These are phyloP conservation scores for Pseudisothecium myosuroides DNA, from an alignment of 225 moss, liverwort and hornwort species.

Conservation along the genomic window DNA sequence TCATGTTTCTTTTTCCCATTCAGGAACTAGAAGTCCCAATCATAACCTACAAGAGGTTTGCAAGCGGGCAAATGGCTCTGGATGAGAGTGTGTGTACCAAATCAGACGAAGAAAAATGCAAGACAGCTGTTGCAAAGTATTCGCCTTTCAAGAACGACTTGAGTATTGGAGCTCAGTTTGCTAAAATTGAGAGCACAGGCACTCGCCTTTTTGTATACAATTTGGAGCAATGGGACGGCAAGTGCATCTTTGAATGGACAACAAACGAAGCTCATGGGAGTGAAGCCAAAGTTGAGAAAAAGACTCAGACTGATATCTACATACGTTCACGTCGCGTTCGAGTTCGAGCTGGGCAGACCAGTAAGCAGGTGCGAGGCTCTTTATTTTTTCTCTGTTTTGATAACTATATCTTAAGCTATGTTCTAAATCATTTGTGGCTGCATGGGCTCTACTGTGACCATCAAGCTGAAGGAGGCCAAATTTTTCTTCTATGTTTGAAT, in stretches of 20 bases:
- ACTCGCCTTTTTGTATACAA: conserved; percentile 70
- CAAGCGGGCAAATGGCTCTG: conserved; percentile 48
- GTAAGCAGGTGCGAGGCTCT: conserved; percentile 17
- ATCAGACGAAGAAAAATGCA: conserved; percentile 39
- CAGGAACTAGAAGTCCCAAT: conserved; percentile 77
- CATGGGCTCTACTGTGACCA: not conserved
- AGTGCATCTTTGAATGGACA: conserved; percentile 51
- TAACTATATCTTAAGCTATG: not conserved
- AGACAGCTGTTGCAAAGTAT: conserved; percentile 47
- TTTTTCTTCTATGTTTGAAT: not conserved
- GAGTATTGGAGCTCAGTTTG: conserved; percentile 66
- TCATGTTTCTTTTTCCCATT: not conserved
- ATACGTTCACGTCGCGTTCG: conserved; percentile 61
- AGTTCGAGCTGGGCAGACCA: conserved; percentile 75
- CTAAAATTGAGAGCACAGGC: conserved; percentile 64
- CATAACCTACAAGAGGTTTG: conserved; percentile 53
- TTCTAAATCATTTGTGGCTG: not conserved
- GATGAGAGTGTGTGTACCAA: conserved; percentile 42
- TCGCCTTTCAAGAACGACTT: conserved; percentile 66
- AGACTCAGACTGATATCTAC: conserved; percentile 24
- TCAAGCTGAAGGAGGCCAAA: not conserved
- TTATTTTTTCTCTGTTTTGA: not conserved
- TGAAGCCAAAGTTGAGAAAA: conserved; percentile 7
- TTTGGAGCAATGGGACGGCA: conserved; percentile 57
- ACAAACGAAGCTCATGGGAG: not conserved